A percentile compares a stretch with the other conserved stretches of the same genome.
These are phyloP conservation scores for Torrubiellomyces zombiae DNA, from an alignment of 2,329 filamentous ascomycete genomes.

Conservation along the genomic window DNA sequence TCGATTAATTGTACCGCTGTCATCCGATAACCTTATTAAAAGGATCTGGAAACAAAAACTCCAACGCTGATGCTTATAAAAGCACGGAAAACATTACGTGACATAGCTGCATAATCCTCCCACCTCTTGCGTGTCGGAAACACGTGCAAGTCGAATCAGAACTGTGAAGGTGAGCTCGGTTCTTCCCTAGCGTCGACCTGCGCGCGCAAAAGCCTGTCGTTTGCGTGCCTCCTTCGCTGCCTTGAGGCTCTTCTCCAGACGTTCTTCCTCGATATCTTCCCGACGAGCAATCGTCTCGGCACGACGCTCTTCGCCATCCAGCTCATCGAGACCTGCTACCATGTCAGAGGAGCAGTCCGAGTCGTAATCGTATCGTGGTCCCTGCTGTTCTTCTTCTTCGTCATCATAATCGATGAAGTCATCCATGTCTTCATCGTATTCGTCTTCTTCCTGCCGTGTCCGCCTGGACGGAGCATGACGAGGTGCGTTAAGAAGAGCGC, in stretches of 20 bases:
- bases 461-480: constrained; percentile 13
- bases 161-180: background rate
- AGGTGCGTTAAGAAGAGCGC: constrained; percentile 21
- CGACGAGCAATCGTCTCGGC: constrained; percentile 45
- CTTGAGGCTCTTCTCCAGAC: constrained; percentile 43
- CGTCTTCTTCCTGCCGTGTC: constrained; percentile 33
- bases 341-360: constrained; percentile 59
- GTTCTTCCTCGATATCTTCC: constrained; percentile 51
- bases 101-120: too few species aligned
- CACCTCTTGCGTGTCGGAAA: too few species aligned
- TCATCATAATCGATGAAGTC: constrained; percentile 47
- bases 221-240: constrained; percentile 43
- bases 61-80: constrained; percentile 20
- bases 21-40: too few species aligned
- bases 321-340: constrained; percentile 59
- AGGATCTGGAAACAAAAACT: constrained; percentile 11
- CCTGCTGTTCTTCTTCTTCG: constrained; percentile 28
- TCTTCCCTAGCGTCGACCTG: constrained; percentile 13
- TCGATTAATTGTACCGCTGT: too few species aligned
- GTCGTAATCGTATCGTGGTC: constrained; percentile 34
- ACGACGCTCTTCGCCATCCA: constrained; percentile 52
- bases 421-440: constrained; percentile 47
- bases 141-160: constrained; percentile 5
- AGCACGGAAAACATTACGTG: too few species aligned
- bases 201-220: constrained; percentile 21